Evolutionary conservation across 2,329 filamentous ascomycete genomes (phyloP).

Genomic region (Colletotrichum sp.): DNA sequence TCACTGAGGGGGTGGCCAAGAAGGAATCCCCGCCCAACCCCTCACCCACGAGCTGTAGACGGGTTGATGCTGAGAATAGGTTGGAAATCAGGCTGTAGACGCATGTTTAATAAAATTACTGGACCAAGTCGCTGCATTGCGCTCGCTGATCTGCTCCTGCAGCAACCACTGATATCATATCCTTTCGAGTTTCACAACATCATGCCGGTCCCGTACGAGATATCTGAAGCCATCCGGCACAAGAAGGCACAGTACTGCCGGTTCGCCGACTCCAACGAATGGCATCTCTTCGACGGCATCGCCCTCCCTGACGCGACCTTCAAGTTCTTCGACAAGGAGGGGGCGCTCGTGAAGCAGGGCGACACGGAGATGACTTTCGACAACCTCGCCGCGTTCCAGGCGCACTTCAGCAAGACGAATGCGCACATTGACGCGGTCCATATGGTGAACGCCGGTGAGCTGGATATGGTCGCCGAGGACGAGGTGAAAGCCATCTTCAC

Average conservation of each 20-base stretch:
- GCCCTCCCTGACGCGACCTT: conserved; percentile 14
- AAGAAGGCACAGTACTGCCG: conserved; percentile 21
- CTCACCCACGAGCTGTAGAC: neutral
- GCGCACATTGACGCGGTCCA: neutral
- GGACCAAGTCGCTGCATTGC: neutral
- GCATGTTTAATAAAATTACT: neutral
- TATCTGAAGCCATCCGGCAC: conserved; percentile 18
- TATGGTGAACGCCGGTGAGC: neutral
- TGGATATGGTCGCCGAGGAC: conserved; percentile 11
- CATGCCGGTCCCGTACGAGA: neutral
- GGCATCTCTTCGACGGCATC: conserved; percentile 11
- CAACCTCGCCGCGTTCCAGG: neutral
- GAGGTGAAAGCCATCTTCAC: conserved; percentile 19
- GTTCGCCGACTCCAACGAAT: conserved; percentile 13
- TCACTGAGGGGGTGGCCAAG: neutral
- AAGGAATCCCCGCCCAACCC: neutral
- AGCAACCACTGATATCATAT: neutral
- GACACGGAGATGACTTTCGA: neutral
- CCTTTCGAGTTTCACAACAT: neutral
- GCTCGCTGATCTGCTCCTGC: neutral
- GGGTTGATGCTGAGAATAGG: neutral
- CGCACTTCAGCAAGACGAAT: neutral
- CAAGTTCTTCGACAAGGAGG: neutral
- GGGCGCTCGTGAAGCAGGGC: neutral
- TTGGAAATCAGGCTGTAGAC: neutral